These are phyloP conservation scores for Dioscorea alata DNA, from an alignment of 106 monocot genomes.

Conservation along the genomic window DNA sequence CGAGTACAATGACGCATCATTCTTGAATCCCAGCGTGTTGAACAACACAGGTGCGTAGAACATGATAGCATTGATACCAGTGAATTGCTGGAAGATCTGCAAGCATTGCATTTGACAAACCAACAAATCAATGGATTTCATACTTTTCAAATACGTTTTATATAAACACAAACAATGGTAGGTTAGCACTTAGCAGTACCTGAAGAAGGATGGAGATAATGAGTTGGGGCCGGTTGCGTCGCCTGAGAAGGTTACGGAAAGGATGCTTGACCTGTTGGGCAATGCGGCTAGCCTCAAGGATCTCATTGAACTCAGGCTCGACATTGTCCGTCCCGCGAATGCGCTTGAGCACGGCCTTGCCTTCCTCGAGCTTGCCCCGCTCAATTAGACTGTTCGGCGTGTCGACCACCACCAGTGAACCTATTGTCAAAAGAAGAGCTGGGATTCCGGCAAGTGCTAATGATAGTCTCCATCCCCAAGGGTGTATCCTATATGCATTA, in stretches of 20 bases:
- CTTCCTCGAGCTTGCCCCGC: slow-evolving; percentile 57
- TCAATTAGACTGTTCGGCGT: slow-evolving; percentile 85
- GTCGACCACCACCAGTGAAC: slow-evolving; percentile 32
- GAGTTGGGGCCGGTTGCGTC: slow-evolving; percentile 69
- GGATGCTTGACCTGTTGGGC: slow-evolving; percentile 84
- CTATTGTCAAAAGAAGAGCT: slow-evolving; percentile 31
- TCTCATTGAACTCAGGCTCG: slow-evolving; percentile 70
- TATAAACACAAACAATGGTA: too few relatives aligned
- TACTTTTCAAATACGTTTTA: too few relatives aligned
- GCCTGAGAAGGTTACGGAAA: slow-evolving; percentile 73
- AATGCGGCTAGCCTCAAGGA: slow-evolving; percentile 48
- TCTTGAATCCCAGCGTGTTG: slow-evolving; percentile 73
- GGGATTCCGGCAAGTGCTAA: slow-evolving; percentile 38
- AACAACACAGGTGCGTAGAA: slow-evolving; percentile 83
- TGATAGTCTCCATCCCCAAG: slow-evolving; percentile 53
- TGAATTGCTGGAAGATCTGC: slow-evolving; percentile 70
- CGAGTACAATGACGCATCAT: too few relatives aligned
- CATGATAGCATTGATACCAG: slow-evolving; percentile 69
- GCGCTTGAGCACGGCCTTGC: slow-evolving; percentile 43
- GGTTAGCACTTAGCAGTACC: slow-evolving; percentile 11
- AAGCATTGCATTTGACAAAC: too few relatives aligned
- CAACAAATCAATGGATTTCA: too few relatives aligned
- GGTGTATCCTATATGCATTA: slow-evolving; percentile 25
- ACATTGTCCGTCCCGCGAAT: slow-evolving; percentile 65
- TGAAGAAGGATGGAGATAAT: slow-evolving; percentile 68